These are phyloP conservation scores for Alternaria ventricosa DNA, from an alignment of 2,329 filamentous ascomycete species.

Conservation along the genomic window DNA sequence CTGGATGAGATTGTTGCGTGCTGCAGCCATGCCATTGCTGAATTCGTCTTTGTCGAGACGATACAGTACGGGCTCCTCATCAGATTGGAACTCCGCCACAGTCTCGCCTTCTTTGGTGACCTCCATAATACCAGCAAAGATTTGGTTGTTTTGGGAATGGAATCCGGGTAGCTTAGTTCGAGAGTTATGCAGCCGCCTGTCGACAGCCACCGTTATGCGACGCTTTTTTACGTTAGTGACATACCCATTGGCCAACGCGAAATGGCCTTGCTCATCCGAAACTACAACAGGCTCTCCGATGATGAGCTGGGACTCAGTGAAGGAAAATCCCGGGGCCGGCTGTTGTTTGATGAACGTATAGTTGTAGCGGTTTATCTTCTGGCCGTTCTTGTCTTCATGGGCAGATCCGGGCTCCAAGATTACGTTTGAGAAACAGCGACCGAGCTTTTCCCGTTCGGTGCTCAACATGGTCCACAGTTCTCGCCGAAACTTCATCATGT, in stretches of 20 bases:
- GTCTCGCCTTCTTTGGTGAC: slow-evolving; percentile 63
- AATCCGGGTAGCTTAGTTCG: slow-evolving; percentile 79
- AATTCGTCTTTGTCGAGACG: slow-evolving; percentile 98
- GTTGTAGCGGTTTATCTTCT: slow-evolving; percentile 88
- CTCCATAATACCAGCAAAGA: slow-evolving; percentile 92
- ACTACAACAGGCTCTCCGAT: slow-evolving; percentile 94
- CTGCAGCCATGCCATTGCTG: slow-evolving; percentile 94
- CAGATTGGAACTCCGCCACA: slow-evolving; percentile 44
- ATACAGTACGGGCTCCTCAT: slow-evolving; percentile 69
- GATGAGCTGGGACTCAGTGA: slow-evolving; percentile 86
- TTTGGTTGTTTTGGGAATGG: slow-evolving; percentile 76
- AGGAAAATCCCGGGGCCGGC: slow-evolving; percentile 71
- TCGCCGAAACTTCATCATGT: slow-evolving; percentile 82
- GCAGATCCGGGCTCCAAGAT: slow-evolving; percentile 80
- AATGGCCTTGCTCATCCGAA: slow-evolving; percentile 93
- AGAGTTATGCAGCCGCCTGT: slow-evolving; percentile 86
- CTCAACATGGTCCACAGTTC: slow-evolving; percentile 98
- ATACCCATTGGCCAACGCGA: slow-evolving; percentile 91
- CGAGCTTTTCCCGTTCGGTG: slow-evolving; percentile 82
- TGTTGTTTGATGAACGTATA: slow-evolving; percentile 83
- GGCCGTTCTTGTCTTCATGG: slow-evolving; percentile 70
- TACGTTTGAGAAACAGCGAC: slow-evolving; percentile 88
- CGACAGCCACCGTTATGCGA: slow-evolving; percentile 85
- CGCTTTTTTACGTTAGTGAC: slow-evolving; percentile 78
- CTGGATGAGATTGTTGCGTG: slow-evolving; percentile 91